Percentiles rank a stretch among this genome's conserved stretches.
Evolutionary conservation across 176 grass and related monocot species (phyloP).

Genomic region (Dendrocalamus sinicus): DNA sequence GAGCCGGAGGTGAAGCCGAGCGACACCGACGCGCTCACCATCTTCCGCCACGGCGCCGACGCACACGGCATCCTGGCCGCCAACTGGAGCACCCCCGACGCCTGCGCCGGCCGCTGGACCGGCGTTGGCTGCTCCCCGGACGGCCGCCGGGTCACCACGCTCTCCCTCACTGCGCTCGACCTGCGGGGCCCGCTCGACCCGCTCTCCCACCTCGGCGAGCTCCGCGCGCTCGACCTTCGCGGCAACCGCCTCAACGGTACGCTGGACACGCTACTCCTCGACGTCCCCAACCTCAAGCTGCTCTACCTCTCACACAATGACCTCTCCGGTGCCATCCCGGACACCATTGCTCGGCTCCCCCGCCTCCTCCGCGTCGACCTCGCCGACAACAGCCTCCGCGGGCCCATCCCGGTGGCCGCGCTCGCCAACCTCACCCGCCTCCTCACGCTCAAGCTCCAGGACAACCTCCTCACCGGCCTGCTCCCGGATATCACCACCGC

Average conservation of each 20-base stretch:
- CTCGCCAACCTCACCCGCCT: slow-evolving; percentile 55
- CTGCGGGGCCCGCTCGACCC: slow-evolving; percentile 69
- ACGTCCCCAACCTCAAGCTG: slow-evolving; percentile 63
- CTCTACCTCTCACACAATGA: slow-evolving; percentile 79
- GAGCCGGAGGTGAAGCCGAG: slow-evolving; percentile 63
- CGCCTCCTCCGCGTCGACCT: slow-evolving; percentile 64
- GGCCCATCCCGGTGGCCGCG: slow-evolving; percentile 51
- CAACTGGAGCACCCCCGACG: slow-evolving; percentile 75
- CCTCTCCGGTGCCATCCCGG: slow-evolving; percentile 56
- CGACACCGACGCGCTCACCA: slow-evolving; percentile 71
- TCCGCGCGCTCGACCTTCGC: slow-evolving; percentile 72
- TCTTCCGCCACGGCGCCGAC: slow-evolving; percentile 66
- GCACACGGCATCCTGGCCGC: slow-evolving; percentile 63
- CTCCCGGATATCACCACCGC: slow-evolving; percentile 54
- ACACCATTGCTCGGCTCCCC: slow-evolving; percentile 16
- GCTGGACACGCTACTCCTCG: slow-evolving; percentile 59
- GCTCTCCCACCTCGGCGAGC: slow-evolving; percentile 65
- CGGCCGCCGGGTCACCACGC: slow-evolving; percentile 62
- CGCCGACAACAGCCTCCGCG: slow-evolving; percentile 65
- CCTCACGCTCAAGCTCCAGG: slow-evolving; percentile 67
- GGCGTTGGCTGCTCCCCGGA: slow-evolving; percentile 58
- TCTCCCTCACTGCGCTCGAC: slow-evolving; percentile 63
- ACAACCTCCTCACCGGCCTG: slow-evolving; percentile 69
- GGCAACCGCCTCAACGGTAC: slow-evolving; percentile 83
- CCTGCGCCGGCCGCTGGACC: slow-evolving; percentile 62